These are phyloP conservation scores for Hypoxylon sp. DNA, from an alignment of 2,329 filamentous ascomycete species.

Conservation along the genomic window DNA sequence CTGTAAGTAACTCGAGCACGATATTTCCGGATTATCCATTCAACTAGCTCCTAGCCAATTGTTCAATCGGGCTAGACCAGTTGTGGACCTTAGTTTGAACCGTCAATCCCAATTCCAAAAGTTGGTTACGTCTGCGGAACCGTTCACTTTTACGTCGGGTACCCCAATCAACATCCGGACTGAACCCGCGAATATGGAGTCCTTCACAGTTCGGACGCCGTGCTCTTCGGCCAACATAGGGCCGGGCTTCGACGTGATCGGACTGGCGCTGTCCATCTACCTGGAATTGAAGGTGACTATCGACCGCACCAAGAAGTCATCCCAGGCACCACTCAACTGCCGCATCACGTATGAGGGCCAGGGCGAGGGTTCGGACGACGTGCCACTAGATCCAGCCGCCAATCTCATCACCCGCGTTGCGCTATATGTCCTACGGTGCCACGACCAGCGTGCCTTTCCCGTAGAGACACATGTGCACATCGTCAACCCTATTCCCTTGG, in stretches of 20 bases:
- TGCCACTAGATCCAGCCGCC: slow-evolving; percentile 85
- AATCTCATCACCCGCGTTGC: slow-evolving; percentile 97
- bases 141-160: slow-evolving; percentile 2
- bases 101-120: neutral
- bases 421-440: slow-evolving; percentile 93
- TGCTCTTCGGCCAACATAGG: slow-evolving; percentile 98
- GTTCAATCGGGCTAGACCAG: neutral
- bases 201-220: slow-evolving; percentile 83
- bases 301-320: slow-evolving; percentile 69
- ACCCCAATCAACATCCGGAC: slow-evolving; percentile 15
- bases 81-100: neutral
- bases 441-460: slow-evolving; percentile 88
- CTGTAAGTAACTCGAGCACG: neutral
- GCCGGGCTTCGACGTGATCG: slow-evolving; percentile 97
- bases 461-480: slow-evolving; percentile 91
- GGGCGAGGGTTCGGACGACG: slow-evolving; percentile 77
- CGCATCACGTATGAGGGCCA: slow-evolving; percentile 90
- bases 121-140: neutral
- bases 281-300: slow-evolving; percentile 90
- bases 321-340: slow-evolving; percentile 82
- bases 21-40: slow-evolving; percentile 18
- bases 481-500: slow-evolving; percentile 93
- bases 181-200: slow-evolving; percentile 61
- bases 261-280: slow-evolving; percentile 92
- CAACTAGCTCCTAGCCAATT: neutral